Evolutionary conservation across 164 flowering plant genomes (phyloP), one percentile per base, ranked within the genome.

Genomic region (Vitis labrusca): DNA sequence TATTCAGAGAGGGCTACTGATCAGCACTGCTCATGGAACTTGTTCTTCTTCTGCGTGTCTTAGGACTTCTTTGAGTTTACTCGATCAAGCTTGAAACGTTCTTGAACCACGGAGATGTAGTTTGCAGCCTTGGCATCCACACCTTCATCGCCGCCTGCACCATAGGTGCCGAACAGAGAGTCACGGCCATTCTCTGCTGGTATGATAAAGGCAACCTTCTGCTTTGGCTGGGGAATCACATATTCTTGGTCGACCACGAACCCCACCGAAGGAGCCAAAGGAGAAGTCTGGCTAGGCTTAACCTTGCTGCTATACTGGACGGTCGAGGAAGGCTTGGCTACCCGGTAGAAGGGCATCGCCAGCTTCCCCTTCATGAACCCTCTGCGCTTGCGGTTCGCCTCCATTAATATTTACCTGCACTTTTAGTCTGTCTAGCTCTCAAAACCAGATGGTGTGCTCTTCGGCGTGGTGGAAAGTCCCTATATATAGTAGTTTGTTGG

Each of bases 51-150:
- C 11, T 64, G 66, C 66, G 54, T 50, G 47, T 73, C 66, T 10
- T 64, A 63, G 56, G 23, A 71, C 63, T 59, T 23, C 23, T 78
- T 76, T 0, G 86, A 77, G 61, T 75, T 73, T 32, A 63, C 27
- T 52, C 80, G 71, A 55, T 90, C 88, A 8, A 82, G 86, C 78
- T 71, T 79, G 74, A 91, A 84, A 53, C 93, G 81, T 71, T 88
- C 89, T 62, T 78, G 90, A 58, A 89, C 93, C 73, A 61, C 23
- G 60, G 90, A 84, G 14, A 91, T 89, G 70, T 87, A 91, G 19
- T 32, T 65, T 3, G 80, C 82, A 17, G 96, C 91, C 69, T 74
- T 85, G 59, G 47, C 29, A 65, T 91, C 87, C 0, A 91, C 86
- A 44, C 59, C 57, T 30, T 88, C 88, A 48, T 86, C 89, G 0